These are phyloP conservation scores for Beauveria brongniartii DNA, from an alignment of 2,329 filamentous ascomycete species.

Conservation along the genomic window DNA sequence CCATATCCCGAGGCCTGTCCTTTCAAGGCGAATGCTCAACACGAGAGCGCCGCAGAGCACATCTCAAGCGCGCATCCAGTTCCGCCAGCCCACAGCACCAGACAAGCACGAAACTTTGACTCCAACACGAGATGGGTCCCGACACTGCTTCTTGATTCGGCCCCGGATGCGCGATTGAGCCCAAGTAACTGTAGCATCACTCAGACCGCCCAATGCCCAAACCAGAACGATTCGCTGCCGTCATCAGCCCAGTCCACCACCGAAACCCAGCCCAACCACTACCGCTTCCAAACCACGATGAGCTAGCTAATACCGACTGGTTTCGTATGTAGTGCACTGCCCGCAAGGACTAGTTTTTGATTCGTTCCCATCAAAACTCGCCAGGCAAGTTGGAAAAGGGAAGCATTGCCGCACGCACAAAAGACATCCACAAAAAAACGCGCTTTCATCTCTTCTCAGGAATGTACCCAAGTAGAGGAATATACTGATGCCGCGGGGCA, in stretches of 20 bases:
- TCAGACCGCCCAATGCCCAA: background rate
- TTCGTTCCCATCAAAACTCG: constrained; percentile 56
- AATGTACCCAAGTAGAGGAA: constrained; percentile 36
- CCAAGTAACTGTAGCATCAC: background rate
- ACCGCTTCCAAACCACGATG: background rate
- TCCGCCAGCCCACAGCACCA: constrained; percentile 26
- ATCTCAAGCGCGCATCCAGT: background rate
- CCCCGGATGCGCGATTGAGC: background rate
- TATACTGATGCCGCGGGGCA: constrained; percentile 22
- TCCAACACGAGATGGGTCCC: constrained; percentile 88
- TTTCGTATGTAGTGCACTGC: constrained; percentile 76
- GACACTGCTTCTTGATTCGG: constrained; percentile 26
- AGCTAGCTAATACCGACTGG: constrained; percentile 31
- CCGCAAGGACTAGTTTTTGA: constrained; percentile 92
- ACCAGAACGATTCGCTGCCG: background rate
- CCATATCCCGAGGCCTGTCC: constrained; percentile 29
- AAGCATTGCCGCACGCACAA: constrained; percentile 74
- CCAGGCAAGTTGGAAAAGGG: constrained; percentile 36
- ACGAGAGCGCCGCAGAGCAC: constrained; percentile 13
- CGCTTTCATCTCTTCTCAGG: constrained; percentile 50
- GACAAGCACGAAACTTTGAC: constrained; percentile 94
- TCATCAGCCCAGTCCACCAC: background rate
- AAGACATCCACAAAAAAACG: constrained; percentile 93
- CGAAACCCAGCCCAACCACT: background rate
- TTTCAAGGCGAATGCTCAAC: constrained; percentile 18